phyloP scores from a whole-genome alignment of 129 eudicot genomes.

The Sambucus nigra region DNA sequence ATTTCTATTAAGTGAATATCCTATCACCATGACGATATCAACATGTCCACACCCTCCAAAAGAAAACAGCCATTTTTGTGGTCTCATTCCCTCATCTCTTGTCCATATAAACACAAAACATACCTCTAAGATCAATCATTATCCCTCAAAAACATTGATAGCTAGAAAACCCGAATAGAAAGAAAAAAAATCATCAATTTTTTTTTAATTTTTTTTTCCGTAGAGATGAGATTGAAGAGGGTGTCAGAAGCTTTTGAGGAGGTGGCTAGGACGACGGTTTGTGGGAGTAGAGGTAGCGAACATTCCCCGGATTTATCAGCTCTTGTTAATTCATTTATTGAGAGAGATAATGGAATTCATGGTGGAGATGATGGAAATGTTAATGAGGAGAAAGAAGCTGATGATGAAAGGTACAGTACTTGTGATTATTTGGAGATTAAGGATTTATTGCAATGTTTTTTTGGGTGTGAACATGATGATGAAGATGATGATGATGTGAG shows the following conservation, averaged over 20 bases:
- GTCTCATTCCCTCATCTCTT: background rate
- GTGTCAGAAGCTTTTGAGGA: slow-evolving; percentile 51
- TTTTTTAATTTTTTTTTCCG: no score
- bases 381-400: slow-evolving; percentile 3
- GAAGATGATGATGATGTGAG: slow-evolving; percentile 16
- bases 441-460: slow-evolving; percentile 31
- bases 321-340: slow-evolving; percentile 55
- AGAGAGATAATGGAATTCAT: slow-evolving; percentile 12
- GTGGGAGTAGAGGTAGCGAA: slow-evolving; percentile 66
- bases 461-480: no score
- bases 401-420: slow-evolving; percentile 13
- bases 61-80: no score
- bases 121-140: background rate
- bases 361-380: background rate
- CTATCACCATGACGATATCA: slow-evolving; percentile 13
- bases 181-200: slow-evolving; percentile 12
- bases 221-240: slow-evolving; percentile 45
- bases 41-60: background rate
- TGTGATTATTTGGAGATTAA: slow-evolving; percentile 10
- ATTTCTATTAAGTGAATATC: slow-evolving; percentile 7
- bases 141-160: background rate
- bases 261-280: slow-evolving; percentile 25
- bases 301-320: slow-evolving; percentile 58
- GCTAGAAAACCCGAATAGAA: background rate
- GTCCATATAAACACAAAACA: background rate